phyloP scores from a whole-genome alignment of 495 filamentous ascomycete species.

The Aspergillus indologenus region DNA sequence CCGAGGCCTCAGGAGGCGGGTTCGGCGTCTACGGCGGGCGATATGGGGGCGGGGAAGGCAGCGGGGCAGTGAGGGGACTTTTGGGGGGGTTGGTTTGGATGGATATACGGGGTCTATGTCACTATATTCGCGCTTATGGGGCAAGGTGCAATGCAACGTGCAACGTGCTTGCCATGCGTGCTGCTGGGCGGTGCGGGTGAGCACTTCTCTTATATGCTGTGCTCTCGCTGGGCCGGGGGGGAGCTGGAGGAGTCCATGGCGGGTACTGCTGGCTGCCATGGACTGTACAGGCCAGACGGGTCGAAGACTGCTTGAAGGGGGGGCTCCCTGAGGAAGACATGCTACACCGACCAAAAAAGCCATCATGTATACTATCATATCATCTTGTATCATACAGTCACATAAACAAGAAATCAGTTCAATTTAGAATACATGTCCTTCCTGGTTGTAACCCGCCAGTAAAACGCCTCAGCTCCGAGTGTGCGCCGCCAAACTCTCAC shows the following conservation, averaged over 20 bases:
- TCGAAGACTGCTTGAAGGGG: too few relatives aligned
- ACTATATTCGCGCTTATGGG: background rate
- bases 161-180: background rate
- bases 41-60: background rate
- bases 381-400: conserved; percentile 3
- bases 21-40: background rate
- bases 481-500: conserved; percentile 7
- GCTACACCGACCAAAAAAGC: too few relatives aligned
- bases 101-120: background rate
- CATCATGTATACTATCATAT: background rate
- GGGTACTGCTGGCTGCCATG: background rate
- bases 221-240: background rate
- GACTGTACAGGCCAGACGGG: too few relatives aligned
- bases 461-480: conserved; percentile 29
- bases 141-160: background rate
- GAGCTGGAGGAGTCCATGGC: too few relatives aligned
- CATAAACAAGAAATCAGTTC: background rate
- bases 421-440: conserved; percentile 1
- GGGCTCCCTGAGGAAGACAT: too few relatives aligned
- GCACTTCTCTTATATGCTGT: background rate
- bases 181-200: background rate
- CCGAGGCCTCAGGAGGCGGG: too few relatives aligned
- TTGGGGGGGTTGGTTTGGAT: background rate
- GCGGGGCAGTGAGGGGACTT: background rate
- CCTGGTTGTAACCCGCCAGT: conserved; percentile 9